Evolutionary conservation across 768 basidiomycete species (phyloP).

Genomic region (Galerina sulciceps): DNA sequence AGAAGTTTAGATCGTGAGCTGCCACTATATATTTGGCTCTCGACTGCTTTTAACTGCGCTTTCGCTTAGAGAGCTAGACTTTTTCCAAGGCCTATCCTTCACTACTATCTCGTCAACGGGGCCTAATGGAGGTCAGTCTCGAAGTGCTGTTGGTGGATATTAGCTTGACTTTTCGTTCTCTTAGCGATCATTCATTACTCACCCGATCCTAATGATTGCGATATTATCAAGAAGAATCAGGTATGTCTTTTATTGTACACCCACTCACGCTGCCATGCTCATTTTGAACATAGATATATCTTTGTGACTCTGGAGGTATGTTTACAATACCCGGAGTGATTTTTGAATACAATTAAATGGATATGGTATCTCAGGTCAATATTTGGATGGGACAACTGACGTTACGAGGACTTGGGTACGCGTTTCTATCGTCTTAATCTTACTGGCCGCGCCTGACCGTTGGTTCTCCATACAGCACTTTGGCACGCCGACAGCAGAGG

Average conservation of each 20-base stretch:
- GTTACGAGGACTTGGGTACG: constrained; percentile 87
- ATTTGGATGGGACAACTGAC: constrained; percentile 93
- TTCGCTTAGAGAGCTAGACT: constrained; percentile 62
- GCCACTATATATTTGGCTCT: not conserved
- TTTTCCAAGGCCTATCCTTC: constrained; percentile 91
- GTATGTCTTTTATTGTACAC: constrained; percentile 33
- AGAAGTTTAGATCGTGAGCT: constrained; percentile 82
- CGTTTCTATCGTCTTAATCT: not conserved
- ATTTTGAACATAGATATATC: constrained; percentile 37
- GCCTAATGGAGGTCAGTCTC: constrained; percentile 77
- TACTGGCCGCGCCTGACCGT: not conserved
- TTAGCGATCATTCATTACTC: constrained; percentile 93
- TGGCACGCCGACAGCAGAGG: constrained; percentile 79
- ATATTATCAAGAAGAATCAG: constrained; percentile 76
- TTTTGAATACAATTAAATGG: not conserved
- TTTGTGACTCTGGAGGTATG: constrained; percentile 83
- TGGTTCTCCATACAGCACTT: constrained; percentile 67
- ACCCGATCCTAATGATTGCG: constrained; percentile 75
- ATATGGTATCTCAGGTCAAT: constrained; percentile 59
- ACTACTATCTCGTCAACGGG: constrained; percentile 92
- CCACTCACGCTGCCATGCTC: not conserved
- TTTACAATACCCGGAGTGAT: not conserved
- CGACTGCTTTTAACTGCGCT: not conserved
- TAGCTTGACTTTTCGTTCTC: not conserved
- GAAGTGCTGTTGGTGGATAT: not conserved